These are phyloP conservation scores for Hevea brasiliensis DNA, from an alignment of 345 rosid species.

Conservation along the genomic window DNA sequence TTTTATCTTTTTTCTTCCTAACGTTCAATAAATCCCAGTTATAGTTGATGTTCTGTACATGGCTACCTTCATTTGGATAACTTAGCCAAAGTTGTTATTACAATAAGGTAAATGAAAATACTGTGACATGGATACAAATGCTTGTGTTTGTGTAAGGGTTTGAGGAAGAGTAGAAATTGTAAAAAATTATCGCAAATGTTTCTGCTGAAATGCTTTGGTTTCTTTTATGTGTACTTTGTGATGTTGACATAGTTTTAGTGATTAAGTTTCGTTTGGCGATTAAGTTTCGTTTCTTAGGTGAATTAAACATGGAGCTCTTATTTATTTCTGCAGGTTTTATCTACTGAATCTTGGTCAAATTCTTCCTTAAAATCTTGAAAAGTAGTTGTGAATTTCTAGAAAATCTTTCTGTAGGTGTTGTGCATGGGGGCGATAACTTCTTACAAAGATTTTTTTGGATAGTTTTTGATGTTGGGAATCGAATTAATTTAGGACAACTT, in stretches of 20 bases:
- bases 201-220: not conserved
- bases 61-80: not conserved
- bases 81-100: not conserved
- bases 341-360: not conserved
- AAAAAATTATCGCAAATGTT: not conserved
- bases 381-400: constrained; percentile 9
- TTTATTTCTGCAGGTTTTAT: constrained; percentile 14
- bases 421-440: constrained; percentile 2
- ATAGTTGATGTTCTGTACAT: not conserved
- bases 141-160: too few species aligned
- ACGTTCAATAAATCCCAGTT: not conserved
- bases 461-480: constrained; percentile 14
- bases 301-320: not conserved
- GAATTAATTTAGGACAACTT: constrained; percentile 17
- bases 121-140: not conserved
- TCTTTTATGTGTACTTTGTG: not conserved
- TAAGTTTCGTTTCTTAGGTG: not conserved
- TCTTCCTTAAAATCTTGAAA: constrained; percentile 15
- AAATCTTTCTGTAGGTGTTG: constrained; percentile 14
- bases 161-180: not conserved
- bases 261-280: constrained; percentile 1
- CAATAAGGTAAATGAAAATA: not conserved
- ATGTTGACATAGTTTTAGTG: not conserved
- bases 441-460: not conserved
- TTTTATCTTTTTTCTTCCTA: not conserved